Evolutionary conservation across 257 asterid species (phyloP), one percentile per base, ranked within the genome.

Genomic region (Paraleonurus japonicus): DNA sequence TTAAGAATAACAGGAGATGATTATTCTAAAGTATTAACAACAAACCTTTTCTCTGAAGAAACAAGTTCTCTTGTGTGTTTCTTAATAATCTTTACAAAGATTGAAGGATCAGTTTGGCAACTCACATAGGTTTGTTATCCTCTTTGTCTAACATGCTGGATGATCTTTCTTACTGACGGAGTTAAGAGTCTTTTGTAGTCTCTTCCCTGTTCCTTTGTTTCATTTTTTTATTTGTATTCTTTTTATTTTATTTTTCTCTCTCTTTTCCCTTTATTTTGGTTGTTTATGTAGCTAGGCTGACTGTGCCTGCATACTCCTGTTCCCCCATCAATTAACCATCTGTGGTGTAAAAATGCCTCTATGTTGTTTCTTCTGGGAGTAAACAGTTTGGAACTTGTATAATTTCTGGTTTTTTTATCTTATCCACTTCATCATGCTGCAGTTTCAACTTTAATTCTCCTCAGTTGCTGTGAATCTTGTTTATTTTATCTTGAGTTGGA

Each of bases 341-440:
- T 41, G 45, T 23, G 23, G 13, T 74, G 39, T 45, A 17, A 39
- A 68, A 57, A 43, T 59, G 17, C 48, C 24, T 16, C 9, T 15
- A 9, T 54, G 50, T 19, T 43, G 54, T 27, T n/a, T 64, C 41
- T 57, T 43, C 30, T 11, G 32, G 22, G 24, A 24, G 39, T 70
- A 27, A 51, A 39, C 27, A 47, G 45, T 67, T 53, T 32, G 7
- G 48, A 48, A 33, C 45, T 3, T 24, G 28, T 22, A 3, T 63
- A 41, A 0, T 62, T 62, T 55, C 30, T 51, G 45, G 30, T 64
- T 32, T 51, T 73, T 16, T 37, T 30, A 57, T 45, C 41, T 17
- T 63, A 68, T 47, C 51, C 13, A 16, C 27, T 48, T 17, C 23
- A 12, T 64, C 48, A 39, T 62, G 53, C 67, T 74, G 68, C 66